Percentiles rank a stretch among this genome's conserved stretches.
These are phyloP conservation scores for Trichoderma breve DNA, from an alignment of 2,329 filamentous ascomycete species.

Conservation along the genomic window DNA sequence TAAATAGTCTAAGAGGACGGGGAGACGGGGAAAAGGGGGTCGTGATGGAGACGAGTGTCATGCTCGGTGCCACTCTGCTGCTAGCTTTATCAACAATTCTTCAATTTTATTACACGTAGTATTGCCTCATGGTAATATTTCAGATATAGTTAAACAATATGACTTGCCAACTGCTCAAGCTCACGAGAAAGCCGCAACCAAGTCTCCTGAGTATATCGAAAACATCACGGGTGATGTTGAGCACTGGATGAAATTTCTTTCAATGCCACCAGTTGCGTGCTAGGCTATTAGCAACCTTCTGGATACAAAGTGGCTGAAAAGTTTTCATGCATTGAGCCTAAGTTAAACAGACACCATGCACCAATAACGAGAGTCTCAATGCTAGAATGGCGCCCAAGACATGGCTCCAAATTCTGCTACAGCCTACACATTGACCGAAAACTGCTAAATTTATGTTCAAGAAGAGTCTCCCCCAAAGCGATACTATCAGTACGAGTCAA, in stretches of 20 bases:
- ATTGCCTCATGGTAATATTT: background rate
- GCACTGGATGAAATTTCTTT: background rate
- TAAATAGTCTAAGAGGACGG: background rate
- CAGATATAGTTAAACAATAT: background rate
- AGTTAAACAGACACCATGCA: background rate
- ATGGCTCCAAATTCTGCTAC: background rate
- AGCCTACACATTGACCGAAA: background rate
- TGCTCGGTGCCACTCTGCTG: background rate
- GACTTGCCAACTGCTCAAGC: background rate
- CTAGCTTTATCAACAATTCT: background rate
- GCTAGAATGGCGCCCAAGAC: background rate
- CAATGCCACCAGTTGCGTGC: background rate
- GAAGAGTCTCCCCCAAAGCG: background rate
- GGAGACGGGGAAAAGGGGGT: background rate
- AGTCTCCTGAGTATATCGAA: background rate
- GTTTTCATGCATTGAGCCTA: background rate
- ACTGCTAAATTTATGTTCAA: background rate
- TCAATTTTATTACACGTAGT: background rate
- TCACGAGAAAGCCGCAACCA: background rate
- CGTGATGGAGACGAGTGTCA: background rate
- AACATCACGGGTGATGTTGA: background rate
- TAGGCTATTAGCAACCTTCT: background rate
- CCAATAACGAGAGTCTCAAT: background rate
- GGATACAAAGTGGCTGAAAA: background rate
- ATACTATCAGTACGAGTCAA: background rate